A percentile compares a stretch with the other conserved stretches of the same genome.
Evolutionary conservation across 768 basidiomycete genomes (phyloP).

Genomic region (Leccinum broughii): DNA sequence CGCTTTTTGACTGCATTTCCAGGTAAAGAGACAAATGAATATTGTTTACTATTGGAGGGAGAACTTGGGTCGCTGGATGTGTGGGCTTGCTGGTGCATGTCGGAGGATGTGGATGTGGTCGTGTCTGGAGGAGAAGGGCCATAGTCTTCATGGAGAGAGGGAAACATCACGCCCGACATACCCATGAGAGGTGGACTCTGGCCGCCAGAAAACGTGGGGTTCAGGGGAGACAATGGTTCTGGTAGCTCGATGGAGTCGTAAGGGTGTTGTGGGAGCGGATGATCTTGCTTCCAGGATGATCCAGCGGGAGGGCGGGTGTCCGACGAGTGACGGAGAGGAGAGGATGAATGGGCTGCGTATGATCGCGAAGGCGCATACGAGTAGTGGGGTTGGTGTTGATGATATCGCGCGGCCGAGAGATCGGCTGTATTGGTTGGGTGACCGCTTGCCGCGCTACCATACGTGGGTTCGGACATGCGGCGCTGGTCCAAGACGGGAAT

Average conservation of each 20-base stretch:
- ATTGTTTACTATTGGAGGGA: constrained; percentile 60
- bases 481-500: constrained; percentile 52
- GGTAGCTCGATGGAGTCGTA: constrained; percentile 41
- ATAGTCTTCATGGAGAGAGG: constrained; percentile 49
- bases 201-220: constrained; percentile 52
- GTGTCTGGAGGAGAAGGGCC: constrained; percentile 65
- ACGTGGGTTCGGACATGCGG: constrained; percentile 69
- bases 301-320: constrained; percentile 46
- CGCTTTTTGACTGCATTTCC: constrained; percentile 83
- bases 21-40: constrained; percentile 79
- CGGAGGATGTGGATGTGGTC: constrained; percentile 56
- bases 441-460: constrained; percentile 42
- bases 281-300: constrained; percentile 32
- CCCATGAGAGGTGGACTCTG: constrained; percentile 36
- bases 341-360: constrained; percentile 39
- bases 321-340: constrained; percentile 46
- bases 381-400: constrained; percentile 45
- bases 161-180: constrained; percentile 39
- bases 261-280: constrained; percentile 32
- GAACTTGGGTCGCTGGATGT: constrained; percentile 29
- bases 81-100: constrained; percentile 21
- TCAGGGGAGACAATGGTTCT: constrained; percentile 55
- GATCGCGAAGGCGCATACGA: constrained; percentile 37
- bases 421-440: constrained; percentile 34
- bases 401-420: constrained; percentile 36